These are phyloP conservation scores for Clarireedia monteithiana DNA, from an alignment of 2,329 filamentous ascomycete species.

Conservation along the genomic window DNA sequence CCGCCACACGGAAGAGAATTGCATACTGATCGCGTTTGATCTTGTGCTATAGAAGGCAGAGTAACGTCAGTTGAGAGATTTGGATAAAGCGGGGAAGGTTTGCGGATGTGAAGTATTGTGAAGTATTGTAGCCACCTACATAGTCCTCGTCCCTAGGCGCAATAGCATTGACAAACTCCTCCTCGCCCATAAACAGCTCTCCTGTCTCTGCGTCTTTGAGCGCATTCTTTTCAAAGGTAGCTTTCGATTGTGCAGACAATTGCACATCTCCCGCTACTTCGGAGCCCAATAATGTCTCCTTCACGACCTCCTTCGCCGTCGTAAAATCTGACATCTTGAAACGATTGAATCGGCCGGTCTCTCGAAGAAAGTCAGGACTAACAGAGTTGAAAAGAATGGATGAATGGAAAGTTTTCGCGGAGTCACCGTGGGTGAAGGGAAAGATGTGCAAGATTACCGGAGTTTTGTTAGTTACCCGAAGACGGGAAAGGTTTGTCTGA, in stretches of 20 bases:
- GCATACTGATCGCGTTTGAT: slow-evolving; percentile 94
- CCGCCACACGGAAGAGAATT: slow-evolving; percentile 86
- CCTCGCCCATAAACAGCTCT: slow-evolving; percentile 70
- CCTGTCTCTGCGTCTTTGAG: slow-evolving; percentile 66
- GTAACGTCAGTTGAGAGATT: slow-evolving; percentile 16
- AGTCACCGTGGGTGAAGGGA: not conserved
- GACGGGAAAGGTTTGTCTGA: not conserved
- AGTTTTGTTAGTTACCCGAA: not conserved
- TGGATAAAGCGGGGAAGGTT: no score
- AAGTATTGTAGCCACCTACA: slow-evolving; percentile 48
- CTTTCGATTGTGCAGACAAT: slow-evolving; percentile 66
- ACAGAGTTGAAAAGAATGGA: not conserved
- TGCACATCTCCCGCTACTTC: slow-evolving; percentile 41
- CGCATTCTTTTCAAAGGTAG: slow-evolving; percentile 70
- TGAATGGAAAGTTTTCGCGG: not conserved
- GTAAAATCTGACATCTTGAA: slow-evolving; percentile 23
- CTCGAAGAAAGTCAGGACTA: not conserved
- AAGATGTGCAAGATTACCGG: not conserved
- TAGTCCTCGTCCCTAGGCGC: slow-evolving; percentile 84
- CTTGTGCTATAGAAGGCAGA: slow-evolving; percentile 63
- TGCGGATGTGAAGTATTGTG: not conserved
- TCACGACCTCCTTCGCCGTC: slow-evolving; percentile 53
- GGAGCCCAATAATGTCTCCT: slow-evolving; percentile 67
- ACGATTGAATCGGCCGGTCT: not conserved
- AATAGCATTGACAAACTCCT: slow-evolving; percentile 88